A percentile compares a stretch with the other conserved stretches of the same genome.
phyloP scores from a whole-genome alignment of 2,329 filamentous ascomycete species.

The Niveomyces coronatus region DNA sequence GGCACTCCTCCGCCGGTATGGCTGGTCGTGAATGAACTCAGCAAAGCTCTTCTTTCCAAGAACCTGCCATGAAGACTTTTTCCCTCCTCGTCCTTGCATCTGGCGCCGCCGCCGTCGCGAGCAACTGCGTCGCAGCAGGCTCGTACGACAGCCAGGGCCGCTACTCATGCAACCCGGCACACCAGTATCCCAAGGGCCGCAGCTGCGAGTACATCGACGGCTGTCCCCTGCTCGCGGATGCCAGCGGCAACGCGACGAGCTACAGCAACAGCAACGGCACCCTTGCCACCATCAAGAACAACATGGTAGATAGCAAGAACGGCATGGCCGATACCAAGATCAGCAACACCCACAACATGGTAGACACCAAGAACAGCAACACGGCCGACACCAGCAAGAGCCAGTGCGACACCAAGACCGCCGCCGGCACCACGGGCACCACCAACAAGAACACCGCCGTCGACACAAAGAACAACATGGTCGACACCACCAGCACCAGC shows the following conservation, averaged over 20 bases:
- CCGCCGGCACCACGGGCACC: no score
- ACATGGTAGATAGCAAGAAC: no score
- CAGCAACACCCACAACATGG: no score
- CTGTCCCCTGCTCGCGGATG: constrained; percentile 11
- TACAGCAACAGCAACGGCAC: constrained; percentile 10
- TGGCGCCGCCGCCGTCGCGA: not conserved
- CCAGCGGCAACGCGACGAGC: constrained; percentile 10
- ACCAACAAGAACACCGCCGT: no score
- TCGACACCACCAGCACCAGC: constrained; percentile 6
- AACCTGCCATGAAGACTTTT: constrained; percentile 3
- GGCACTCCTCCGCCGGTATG: no score
- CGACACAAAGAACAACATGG: constrained; percentile 10
- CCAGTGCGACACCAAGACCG: no score
- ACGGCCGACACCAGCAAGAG: no score
- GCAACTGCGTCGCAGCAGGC: constrained; percentile 10
- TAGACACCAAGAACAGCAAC: no score
- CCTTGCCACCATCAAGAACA: no score
- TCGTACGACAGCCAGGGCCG: constrained; percentile 11
- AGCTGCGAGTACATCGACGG: constrained; percentile 11
- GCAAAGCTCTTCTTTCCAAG: no score
- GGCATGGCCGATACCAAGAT: no score
- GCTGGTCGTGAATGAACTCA: no score
- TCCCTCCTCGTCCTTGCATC: constrained; percentile 1
- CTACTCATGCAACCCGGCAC: constrained; percentile 15
- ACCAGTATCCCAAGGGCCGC: constrained; percentile 14